Evolutionary conservation across 495 filamentous ascomycete genomes (phyloP), one percentile per base, ranked within the genome.

Genomic region (Talaromyces borbonicus): DNA sequence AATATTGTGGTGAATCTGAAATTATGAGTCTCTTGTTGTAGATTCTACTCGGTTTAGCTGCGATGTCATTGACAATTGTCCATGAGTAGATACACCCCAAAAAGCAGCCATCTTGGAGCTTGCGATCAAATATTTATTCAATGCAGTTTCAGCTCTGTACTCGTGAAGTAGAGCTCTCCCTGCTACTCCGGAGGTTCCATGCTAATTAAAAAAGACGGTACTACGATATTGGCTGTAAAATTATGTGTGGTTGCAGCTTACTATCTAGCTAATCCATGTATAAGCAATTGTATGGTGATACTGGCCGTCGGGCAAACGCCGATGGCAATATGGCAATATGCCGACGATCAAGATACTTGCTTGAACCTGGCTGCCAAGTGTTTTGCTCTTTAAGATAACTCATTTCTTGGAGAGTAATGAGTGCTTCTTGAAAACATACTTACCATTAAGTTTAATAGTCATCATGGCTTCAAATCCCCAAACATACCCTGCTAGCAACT

Each of bases 401-500:
- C 7, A 31, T 14, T 31, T 3, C 9, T 8, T 8, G 14, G 11
- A 31, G 29, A n/a, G 9, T 31, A 14, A 8, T 8, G 14, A 11
- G 2, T 31, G 3, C 29, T 2, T 31, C 9, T 14, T 3, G 7
- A 8, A 11, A 3, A 29, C 7, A 31, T 2, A 31, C 2, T 14
- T 31, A 14, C 29, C 11, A 3, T 31, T 31, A 11, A 8, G 14
- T 3, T 8, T 31, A 2, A 31, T 8, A 8, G 29, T 2, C 12
- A 19, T 5, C 3, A 36, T 36, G 33, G 33, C 33, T 19, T 15
- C n/a, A 2, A 8, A 36, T 36, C n/a, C 15, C n/a, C 15, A 19
- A 3, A 15, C 8, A 8, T 53, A 46, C 26, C 51, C 51, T n/a
- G 30, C 35, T 15, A 53, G 12, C 26, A 53, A 53, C 29, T 43